A percentile compares a stretch with the other conserved stretches of the same genome.
Conservation (phyloP, 768 basidiomycete species). For the Obba rivulosa region DNA sequence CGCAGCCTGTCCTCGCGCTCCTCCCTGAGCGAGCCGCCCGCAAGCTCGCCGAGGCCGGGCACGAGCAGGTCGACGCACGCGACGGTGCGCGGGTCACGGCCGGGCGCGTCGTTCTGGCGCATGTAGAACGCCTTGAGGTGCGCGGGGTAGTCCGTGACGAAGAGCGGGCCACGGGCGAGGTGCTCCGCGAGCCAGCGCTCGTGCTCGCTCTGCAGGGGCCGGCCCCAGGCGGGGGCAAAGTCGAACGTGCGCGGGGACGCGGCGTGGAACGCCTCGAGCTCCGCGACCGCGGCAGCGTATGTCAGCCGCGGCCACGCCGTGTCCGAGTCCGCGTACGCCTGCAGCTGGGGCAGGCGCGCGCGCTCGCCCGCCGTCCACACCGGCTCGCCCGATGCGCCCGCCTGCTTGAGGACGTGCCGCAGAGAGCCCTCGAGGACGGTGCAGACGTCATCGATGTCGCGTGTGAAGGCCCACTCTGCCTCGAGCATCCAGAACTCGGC, state of each 20-base stretch:
- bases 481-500: slow-evolving; percentile 99
- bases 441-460: slow-evolving; percentile 45
- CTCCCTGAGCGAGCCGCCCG: slow-evolving; percentile 87
- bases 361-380: neutral
- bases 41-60: slow-evolving; percentile 83
- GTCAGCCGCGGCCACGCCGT: slow-evolving; percentile 62
- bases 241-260: slow-evolving; percentile 39
- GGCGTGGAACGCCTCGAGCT: slow-evolving; percentile 37
- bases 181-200: slow-evolving; percentile 84
- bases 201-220: slow-evolving; percentile 79
- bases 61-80: slow-evolving; percentile 97
- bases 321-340: too few species aligned
- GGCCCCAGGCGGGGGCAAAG: slow-evolving; percentile 62
- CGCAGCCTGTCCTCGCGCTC: slow-evolving; percentile 55
- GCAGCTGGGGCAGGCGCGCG: neutral
- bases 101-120: slow-evolving; percentile 52
- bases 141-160: slow-evolving; percentile 87
- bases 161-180: slow-evolving; percentile 69
- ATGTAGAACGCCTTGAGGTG: slow-evolving; percentile 94
- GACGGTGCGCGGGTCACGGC: slow-evolving; percentile 43
- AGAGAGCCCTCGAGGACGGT: slow-evolving; percentile 50
- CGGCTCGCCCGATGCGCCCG: slow-evolving; percentile 28
- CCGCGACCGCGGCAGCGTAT: slow-evolving; percentile 70
- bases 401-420: slow-evolving; percentile 27
- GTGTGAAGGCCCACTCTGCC: slow-evolving; percentile 77